A percentile compares a stretch with the other conserved stretches of the same genome.
Evolutionary conservation across 805 yeast genomes (phyloP).

Genomic region (Tetrapisispora iriomotensis): DNA sequence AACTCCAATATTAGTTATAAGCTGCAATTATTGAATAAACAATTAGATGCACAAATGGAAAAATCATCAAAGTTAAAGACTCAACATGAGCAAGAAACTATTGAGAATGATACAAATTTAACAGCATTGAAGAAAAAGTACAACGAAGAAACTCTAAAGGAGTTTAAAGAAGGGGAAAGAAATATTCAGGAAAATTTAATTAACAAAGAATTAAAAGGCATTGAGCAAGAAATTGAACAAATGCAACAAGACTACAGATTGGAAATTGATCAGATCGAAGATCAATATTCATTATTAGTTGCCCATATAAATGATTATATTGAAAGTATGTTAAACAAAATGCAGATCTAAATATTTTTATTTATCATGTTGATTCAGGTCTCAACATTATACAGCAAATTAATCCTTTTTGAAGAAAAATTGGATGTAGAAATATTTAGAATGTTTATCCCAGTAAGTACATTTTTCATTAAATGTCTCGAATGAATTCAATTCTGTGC

Average conservation of each 20-base stretch:
- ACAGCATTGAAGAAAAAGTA: slow-evolving; percentile 37
- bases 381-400: no score
- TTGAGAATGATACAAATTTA: slow-evolving; percentile 38
- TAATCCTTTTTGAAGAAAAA: slow-evolving; percentile 47
- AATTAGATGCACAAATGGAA: slow-evolving; percentile 41
- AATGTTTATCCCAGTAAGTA: slow-evolving; percentile 67
- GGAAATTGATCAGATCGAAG: slow-evolving; percentile 44
- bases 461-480: slow-evolving; percentile 33
- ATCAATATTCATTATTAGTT: slow-evolving; percentile 45
- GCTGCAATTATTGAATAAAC: slow-evolving; percentile 32
- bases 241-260: slow-evolving; percentile 37
- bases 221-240: slow-evolving; percentile 24
- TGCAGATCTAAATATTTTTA: slow-evolving; percentile 3
- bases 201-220: slow-evolving; percentile 33
- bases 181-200: slow-evolving; percentile 32
- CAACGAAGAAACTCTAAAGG: slow-evolving; percentile 39
- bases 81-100: slow-evolving; percentile 36
- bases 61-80: slow-evolving; percentile 39
- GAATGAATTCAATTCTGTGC: slow-evolving; percentile 23
- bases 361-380: no score
- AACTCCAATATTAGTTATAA: slow-evolving; percentile 35
- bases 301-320: slow-evolving; percentile 45
- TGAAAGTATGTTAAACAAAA: slow-evolving; percentile 17
- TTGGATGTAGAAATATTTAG: slow-evolving; percentile 61
- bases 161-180: slow-evolving; percentile 38